A percentile compares a stretch with the other conserved stretches of the same genome.
phyloP scores from a whole-genome alignment of 768 basidiomycete species.

The Harrya chromipes region DNA sequence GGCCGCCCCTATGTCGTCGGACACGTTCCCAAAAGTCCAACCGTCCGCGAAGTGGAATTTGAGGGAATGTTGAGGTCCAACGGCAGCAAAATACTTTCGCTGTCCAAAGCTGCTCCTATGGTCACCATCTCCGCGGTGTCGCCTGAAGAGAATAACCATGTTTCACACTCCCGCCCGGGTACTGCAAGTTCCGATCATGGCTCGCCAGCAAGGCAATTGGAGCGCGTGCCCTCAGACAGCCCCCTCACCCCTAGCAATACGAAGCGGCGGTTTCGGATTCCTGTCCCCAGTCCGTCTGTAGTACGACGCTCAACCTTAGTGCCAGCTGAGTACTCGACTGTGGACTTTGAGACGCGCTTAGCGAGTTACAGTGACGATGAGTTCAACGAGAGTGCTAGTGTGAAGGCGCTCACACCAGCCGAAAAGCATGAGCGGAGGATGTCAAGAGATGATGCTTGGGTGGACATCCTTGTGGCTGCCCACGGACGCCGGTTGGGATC shows the following conservation, averaged over 20 bases:
- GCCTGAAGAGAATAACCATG: slow-evolving; percentile 33
- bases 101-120: slow-evolving; percentile 27
- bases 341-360: slow-evolving; percentile 82
- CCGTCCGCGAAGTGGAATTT: slow-evolving; percentile 70
- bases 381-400: slow-evolving; percentile 40
- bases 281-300: slow-evolving; percentile 53
- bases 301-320: slow-evolving; percentile 47
- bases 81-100: slow-evolving; percentile 39
- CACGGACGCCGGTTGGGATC: slow-evolving; percentile 49
- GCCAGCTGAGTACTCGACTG: slow-evolving; percentile 75
- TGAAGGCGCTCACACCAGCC: slow-evolving; percentile 39
- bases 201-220: slow-evolving; percentile 20
- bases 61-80: slow-evolving; percentile 67
- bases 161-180: slow-evolving; percentile 17
- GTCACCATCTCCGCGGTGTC: slow-evolving; percentile 24
- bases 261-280: slow-evolving; percentile 59
- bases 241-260: slow-evolving; percentile 27
- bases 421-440: slow-evolving; percentile 40
- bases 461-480: slow-evolving; percentile 75
- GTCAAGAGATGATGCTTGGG: slow-evolving; percentile 76
- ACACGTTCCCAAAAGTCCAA: slow-evolving; percentile 51
- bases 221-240: slow-evolving; percentile 26
- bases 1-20: slow-evolving; percentile 71
- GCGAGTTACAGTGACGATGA: slow-evolving; percentile 57
- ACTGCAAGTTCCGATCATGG: slow-evolving; percentile 19